Base-by-base conservation (phyloP, 2,329 filamentous ascomycete genomes). In the Phialemonium atrogriseum region DNA sequence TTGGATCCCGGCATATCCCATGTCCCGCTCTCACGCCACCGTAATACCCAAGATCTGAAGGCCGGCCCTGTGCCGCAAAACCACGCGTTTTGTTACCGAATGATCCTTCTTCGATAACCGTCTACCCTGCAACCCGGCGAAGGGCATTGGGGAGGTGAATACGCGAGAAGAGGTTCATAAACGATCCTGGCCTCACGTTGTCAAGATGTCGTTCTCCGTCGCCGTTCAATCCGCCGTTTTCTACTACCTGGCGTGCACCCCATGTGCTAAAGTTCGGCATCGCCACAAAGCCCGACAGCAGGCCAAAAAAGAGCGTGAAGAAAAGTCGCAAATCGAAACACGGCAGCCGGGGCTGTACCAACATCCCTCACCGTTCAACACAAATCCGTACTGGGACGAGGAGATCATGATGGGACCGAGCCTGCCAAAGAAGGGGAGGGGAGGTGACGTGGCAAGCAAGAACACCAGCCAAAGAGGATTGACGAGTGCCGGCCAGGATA, bases 361-460 rank as follows among this genome's bases (percentile, higher is more conserved):
- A 30, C 87, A 95, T 48, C 87, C 82, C 2, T 75, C 77, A 26
- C 84, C 86, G 1, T 91, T 86, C 47, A 80, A 79, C 48, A 94
- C 86, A 17, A 95, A 95, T 48, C 80, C 81, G 10, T 85, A 84
- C 58, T 95, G 88, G 88, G 66, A 72, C 19, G 83, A 91, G 50
- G 88, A 95, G 56, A 93, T 95, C 43, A 68, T 67, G 40, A 70
- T 88, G 59, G 88, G 88, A 0, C 88, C 88, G 3, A 77, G 74
- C 4, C 70, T 83, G 21, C 79, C 78, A 19, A 79, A 79, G 47
- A 70, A 79, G 54, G 59, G 70, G 37, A 55, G 57, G 47, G 58
- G 51, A 45, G 56, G 51, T 48, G 56, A 41, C 36, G 60, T 50
- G 42, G 33, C 34, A 12, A 73, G 57, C 58, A 76, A 69, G 59